A percentile compares a stretch with the other conserved stretches of the same genome.
These are phyloP conservation scores for Salix suchowensis DNA, from an alignment of 345 rosid species.

Conservation along the genomic window DNA sequence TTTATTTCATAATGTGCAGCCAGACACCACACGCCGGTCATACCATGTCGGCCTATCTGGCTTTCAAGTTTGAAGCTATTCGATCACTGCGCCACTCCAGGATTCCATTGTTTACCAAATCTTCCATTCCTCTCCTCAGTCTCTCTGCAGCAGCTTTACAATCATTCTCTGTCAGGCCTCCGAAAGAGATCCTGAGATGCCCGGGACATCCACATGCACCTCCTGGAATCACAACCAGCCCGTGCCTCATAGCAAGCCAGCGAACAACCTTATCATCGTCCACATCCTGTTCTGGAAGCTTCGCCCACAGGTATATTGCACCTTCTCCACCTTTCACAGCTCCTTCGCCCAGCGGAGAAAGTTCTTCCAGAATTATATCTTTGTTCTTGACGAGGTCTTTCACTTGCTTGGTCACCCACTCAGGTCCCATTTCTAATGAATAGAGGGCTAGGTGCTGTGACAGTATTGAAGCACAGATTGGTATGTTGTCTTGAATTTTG, in stretches of 20 bases:
- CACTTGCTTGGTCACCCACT: slow-evolving; percentile 70
- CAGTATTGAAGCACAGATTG: slow-evolving; percentile 79
- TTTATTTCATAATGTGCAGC: background rate
- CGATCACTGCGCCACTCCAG: slow-evolving; percentile 17
- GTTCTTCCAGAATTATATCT: slow-evolving; percentile 68
- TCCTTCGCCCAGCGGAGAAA: slow-evolving; percentile 68
- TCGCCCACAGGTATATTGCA: slow-evolving; percentile 90
- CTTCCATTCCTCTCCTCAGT: slow-evolving; percentile 70
- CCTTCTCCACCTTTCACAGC: slow-evolving; percentile 93
- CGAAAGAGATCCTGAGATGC: slow-evolving; percentile 71
- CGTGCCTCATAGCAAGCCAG: slow-evolving; percentile 84
- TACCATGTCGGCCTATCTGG: background rate
- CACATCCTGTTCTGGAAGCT: slow-evolving; percentile 48
- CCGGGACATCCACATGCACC: slow-evolving; percentile 67
- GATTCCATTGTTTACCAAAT: slow-evolving; percentile 55
- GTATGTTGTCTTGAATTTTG: slow-evolving; percentile 93
- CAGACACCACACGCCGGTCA: background rate
- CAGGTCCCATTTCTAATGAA: slow-evolving; percentile 69
- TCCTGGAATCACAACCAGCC: slow-evolving; percentile 82
- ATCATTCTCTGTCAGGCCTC: slow-evolving; percentile 62
- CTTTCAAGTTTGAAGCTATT: background rate
- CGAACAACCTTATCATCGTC: slow-evolving; percentile 60
- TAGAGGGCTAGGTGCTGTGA: slow-evolving; percentile 79
- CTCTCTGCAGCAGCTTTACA: slow-evolving; percentile 65
- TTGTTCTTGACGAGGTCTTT: slow-evolving; percentile 71